Percentiles rank a stretch among this genome's conserved stretches.
Evolutionary conservation across 176 grass and related monocot species (phyloP).

Genomic region (Metroxylon sagu): DNA sequence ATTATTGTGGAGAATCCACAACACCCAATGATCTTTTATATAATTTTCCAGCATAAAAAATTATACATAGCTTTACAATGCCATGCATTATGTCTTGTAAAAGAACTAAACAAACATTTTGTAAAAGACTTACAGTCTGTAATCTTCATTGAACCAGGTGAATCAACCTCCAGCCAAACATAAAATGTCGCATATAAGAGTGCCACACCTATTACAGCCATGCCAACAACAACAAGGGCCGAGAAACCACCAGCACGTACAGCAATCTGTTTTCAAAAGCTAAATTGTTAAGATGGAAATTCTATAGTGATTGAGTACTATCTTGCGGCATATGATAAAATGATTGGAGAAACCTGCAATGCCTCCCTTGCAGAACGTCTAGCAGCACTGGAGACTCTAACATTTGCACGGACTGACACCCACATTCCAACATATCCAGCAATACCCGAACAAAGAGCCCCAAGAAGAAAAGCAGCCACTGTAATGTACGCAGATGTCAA

Average conservation of each 20-base stretch:
- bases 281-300: slow-evolving; percentile 20
- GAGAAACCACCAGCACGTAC: slow-evolving; percentile 98
- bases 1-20: too few relatives aligned
- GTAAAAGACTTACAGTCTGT: slow-evolving; percentile 73
- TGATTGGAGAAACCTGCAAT: slow-evolving; percentile 65
- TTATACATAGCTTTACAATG: background rate
- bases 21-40: too few relatives aligned
- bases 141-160: slow-evolving; percentile 92
- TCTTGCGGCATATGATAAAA: slow-evolving; percentile 13
- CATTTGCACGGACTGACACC: slow-evolving; percentile 98
- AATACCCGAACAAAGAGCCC: slow-evolving; percentile 91
- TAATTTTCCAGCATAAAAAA: too few relatives aligned
- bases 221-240: slow-evolving; percentile 91
- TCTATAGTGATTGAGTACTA: slow-evolving; percentile 6
- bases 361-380: slow-evolving; percentile 97
- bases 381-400: slow-evolving; percentile 98
- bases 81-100: background rate
- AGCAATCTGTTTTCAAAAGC: slow-evolving; percentile 66
- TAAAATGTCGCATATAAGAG: slow-evolving; percentile 95
- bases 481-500: slow-evolving; percentile 86
- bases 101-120: slow-evolving; percentile 4
- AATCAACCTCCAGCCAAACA: slow-evolving; percentile 82
- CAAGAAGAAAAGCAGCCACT: slow-evolving; percentile 87
- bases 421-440: slow-evolving; percentile 99
- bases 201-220: slow-evolving; percentile 99